Evolutionary conservation across 371 early-diverging fungal genomes (phyloP).

Genomic region (Nematocida parisii): DNA sequence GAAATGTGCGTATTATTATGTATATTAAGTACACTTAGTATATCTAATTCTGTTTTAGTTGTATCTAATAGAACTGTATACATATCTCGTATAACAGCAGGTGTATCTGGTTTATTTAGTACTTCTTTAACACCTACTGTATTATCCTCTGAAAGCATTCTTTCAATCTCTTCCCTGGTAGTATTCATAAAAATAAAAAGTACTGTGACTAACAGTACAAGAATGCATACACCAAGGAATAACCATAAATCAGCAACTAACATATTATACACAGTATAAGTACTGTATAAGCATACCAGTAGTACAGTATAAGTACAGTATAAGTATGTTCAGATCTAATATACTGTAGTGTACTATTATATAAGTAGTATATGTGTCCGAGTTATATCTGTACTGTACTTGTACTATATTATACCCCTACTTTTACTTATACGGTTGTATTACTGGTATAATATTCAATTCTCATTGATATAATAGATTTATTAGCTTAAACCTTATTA

Average conservation of each 20-base stretch:
- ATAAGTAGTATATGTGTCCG: too few relatives aligned
- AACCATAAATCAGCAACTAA: neutral
- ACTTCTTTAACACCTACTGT: neutral
- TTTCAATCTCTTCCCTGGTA: neutral
- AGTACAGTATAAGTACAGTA: too few relatives aligned
- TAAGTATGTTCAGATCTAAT: too few relatives aligned
- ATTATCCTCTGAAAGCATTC: neutral
- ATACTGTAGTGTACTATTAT: too few relatives aligned
- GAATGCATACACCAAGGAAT: neutral
- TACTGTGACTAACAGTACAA: neutral
- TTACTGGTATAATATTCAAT: too few relatives aligned
- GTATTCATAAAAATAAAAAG: slow-evolving; percentile 2
- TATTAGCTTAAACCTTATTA: too few relatives aligned
- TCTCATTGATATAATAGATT: too few relatives aligned
- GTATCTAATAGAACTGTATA: slow-evolving; percentile 6
- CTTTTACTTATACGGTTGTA: too few relatives aligned
- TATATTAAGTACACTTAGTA: neutral
- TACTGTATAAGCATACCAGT: too few relatives aligned
- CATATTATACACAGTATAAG: too few relatives aligned
- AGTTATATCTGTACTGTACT: too few relatives aligned
- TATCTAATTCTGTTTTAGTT: neutral
- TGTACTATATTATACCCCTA: too few relatives aligned
- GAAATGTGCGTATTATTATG: slow-evolving; percentile 10
- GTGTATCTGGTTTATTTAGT: neutral
- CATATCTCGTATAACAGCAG: neutral